These are phyloP conservation scores for Thinopyrum elongatum DNA, from an alignment of 176 grass and related monocot genomes.

Conservation along the genomic window DNA sequence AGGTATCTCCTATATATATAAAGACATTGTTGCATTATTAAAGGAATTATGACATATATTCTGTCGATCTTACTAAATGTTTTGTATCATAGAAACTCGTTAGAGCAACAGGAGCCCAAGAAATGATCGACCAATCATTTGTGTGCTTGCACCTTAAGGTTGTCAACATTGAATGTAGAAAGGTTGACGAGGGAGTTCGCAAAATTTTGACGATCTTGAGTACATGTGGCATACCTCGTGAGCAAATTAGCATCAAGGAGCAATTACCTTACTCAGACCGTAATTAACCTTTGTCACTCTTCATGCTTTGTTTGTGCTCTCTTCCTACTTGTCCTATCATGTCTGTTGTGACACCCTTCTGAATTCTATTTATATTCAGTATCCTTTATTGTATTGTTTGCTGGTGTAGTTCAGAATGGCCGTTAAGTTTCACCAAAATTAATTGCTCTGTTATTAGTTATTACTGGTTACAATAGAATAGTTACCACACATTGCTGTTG, in stretches of 20 bases:
- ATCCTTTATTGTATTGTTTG: neutral
- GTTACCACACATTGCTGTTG: neutral
- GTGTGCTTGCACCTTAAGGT: neutral
- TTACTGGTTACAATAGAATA: neutral
- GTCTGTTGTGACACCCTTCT: neutral
- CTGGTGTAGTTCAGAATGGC: neutral
- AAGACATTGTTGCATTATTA: neutral
- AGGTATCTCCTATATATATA: neutral
- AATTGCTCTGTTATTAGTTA: neutral
- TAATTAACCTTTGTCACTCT: neutral
- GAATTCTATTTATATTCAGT: neutral
- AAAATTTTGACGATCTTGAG: neutral
- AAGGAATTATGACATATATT: neutral
- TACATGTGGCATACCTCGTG: neutral
- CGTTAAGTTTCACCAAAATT: neutral
- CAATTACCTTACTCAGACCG: neutral
- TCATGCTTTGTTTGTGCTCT: neutral
- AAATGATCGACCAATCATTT: neutral
- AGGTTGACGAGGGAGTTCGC: neutral
- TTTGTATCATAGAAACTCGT: neutral
- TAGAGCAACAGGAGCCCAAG: neutral
- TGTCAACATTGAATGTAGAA: neutral
- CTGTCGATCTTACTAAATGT: neutral
- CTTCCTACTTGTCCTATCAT: neutral
- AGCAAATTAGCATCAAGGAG: neutral